Base-by-base conservation (phyloP, 768 basidiomycete species). In the Crepidotus variabilis region DNA sequence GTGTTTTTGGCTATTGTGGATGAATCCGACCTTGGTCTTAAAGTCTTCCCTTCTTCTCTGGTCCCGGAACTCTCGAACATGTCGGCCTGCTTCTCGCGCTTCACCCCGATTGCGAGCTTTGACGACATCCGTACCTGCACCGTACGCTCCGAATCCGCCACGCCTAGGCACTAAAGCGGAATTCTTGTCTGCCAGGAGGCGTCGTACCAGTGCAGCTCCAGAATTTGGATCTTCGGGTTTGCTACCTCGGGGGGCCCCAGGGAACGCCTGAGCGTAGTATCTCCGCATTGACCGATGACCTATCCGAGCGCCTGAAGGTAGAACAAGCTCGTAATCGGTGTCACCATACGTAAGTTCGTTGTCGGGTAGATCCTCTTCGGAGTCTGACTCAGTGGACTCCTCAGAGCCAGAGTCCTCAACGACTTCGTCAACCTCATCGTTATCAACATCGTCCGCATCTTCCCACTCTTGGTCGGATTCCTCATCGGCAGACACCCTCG, bases 51-150 rank as follows among this genome's bases (percentile, higher is more conserved):
- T 80, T 51, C 84, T 77, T 63, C 77, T 83, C 67, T 90, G 85
- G 67, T 97, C 95, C 59, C 88, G 78, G 74, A 89, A 90, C 65
- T 94, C 89, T 54, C 85, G 78, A 1, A 92, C 81, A 71, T 95
- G 92, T 47, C 92, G 81, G 13, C 88, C 92, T 20, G 96, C 96
- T 70, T 98, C 89, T 61, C 83, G 82, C 13, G 97, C 97, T 74
- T 98, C 96, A 1, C 97, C 97, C n/a, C 80, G 81, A 74, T 98
- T 98, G 51, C 93, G 80, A 20, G 94, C 96, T 69, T 88, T 92
- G 58, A 98, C 82, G 9, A 94, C 88, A 32, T 92, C 83, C 7
- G 82, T 86, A 1, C 92, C 94, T 9, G 73, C 73, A 1, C 95
- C 95, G 65, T 79, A 94, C 2, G 92, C 92, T 22, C 95, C 94